These are phyloP conservation scores for Nematodospora anomalae DNA, from an alignment of 1,139 yeast species.

Conservation along the genomic window DNA sequence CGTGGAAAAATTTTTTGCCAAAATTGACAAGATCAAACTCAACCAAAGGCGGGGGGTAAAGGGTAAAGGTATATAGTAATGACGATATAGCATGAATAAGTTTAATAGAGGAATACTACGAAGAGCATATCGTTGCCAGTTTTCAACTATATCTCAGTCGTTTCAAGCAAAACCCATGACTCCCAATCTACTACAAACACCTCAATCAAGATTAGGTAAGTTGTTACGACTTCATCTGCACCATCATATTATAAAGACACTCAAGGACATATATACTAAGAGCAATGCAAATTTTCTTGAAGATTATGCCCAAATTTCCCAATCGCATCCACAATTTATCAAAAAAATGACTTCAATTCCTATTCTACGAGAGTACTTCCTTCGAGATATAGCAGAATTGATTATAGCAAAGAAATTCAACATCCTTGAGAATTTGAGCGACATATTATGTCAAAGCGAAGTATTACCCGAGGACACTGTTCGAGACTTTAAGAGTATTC, in stretches of 20 bases:
- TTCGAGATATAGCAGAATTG: background rate
- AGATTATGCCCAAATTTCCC: background rate
- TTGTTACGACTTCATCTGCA: background rate
- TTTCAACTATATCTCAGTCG: background rate
- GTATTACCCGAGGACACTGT: background rate
- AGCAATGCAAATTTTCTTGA: background rate
- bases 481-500: background rate
- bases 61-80: background rate
- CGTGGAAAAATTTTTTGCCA: background rate
- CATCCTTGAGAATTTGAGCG: background rate
- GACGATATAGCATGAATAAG: background rate
- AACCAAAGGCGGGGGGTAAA: background rate
- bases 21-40: too few species aligned
- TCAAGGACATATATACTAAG: background rate
- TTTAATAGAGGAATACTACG: background rate
- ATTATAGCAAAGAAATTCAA: background rate
- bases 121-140: background rate
- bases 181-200: background rate
- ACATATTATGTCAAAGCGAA: background rate
- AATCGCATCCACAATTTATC: background rate
- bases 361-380: background rate
- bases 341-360: background rate
- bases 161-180: background rate
- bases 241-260: background rate
- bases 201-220: background rate